Conservation (phyloP, 768 basidiomycete species). For the Pleurotus djamor region DNA sequence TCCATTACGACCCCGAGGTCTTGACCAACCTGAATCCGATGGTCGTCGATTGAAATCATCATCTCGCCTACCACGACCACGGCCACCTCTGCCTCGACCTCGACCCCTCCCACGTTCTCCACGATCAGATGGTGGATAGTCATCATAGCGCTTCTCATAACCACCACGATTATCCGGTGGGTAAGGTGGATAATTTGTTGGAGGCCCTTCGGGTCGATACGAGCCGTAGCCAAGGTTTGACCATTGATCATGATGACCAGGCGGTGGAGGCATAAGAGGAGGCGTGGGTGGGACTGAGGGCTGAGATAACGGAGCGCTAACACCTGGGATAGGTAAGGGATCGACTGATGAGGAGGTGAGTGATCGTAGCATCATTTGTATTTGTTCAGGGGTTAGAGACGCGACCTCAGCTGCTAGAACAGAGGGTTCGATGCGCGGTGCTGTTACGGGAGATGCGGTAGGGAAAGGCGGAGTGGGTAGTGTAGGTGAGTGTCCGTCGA, state of each 20-base stretch:
- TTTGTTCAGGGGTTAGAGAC: slow-evolving; percentile 73
- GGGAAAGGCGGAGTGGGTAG: slow-evolving; percentile 10
- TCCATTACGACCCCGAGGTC: slow-evolving; percentile 23
- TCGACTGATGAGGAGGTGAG: slow-evolving; percentile 41
- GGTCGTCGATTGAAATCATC: slow-evolving; percentile 30
- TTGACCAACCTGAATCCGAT: slow-evolving; percentile 59
- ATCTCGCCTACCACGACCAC: slow-evolving; percentile 27
- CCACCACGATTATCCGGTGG: not conserved
- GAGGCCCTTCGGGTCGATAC: slow-evolving; percentile 15
- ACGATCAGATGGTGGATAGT: slow-evolving; percentile 22
- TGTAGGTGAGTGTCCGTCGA: slow-evolving; percentile 14
- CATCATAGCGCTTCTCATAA: slow-evolving; percentile 20
- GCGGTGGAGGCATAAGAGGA: slow-evolving; percentile 8
- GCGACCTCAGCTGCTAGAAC: slow-evolving; percentile 72
- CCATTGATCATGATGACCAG: slow-evolving; percentile 8
- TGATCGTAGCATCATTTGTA: slow-evolving; percentile 63
- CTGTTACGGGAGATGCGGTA: not conserved
- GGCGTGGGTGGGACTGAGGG: slow-evolving; percentile 21
- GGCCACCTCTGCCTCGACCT: slow-evolving; percentile 28
- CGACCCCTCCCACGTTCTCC: slow-evolving; percentile 16
- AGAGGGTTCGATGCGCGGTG: slow-evolving; percentile 31
- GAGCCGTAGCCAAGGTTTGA: not conserved
- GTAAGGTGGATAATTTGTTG: slow-evolving; percentile 9
- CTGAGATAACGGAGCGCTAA: slow-evolving; percentile 16
- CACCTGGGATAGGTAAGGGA: slow-evolving; percentile 20